Evolutionary conservation across 2,329 filamentous ascomycete genomes (phyloP).

Genomic region (Ophiocordyceps australis): DNA sequence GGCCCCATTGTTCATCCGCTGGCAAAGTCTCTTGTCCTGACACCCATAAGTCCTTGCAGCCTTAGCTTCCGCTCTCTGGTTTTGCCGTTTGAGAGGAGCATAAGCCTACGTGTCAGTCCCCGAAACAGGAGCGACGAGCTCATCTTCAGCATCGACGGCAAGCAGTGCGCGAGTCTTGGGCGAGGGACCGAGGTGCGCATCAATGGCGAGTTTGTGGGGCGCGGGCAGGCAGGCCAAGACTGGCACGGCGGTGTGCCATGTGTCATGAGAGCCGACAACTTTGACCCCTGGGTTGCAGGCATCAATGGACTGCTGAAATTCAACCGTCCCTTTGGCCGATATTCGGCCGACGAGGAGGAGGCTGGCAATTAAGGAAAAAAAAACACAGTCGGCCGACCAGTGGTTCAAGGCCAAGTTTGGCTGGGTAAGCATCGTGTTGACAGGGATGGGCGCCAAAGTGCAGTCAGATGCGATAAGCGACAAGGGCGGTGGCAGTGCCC

Average conservation of each 20-base stretch:
- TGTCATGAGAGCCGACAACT: constrained; percentile 58
- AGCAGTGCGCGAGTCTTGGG: constrained; percentile 45
- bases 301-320: constrained; percentile 90
- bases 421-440: too few species aligned
- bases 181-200: constrained; percentile 76
- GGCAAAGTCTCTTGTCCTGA: constrained; percentile 74
- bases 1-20: constrained; percentile 90
- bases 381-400: too few species aligned
- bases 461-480: too few species aligned
- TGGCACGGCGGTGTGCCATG: constrained; percentile 77
- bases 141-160: constrained; percentile 65
- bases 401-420: too few species aligned
- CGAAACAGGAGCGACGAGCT: constrained; percentile 62
- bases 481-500: too few species aligned
- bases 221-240: constrained; percentile 19
- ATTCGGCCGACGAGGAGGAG: constrained; percentile 12
- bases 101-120: constrained; percentile 65
- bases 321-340: constrained; percentile 77
- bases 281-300: constrained; percentile 94
- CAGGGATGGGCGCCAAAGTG: too few species aligned
- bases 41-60: constrained; percentile 83
- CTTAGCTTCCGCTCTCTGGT: constrained; percentile 85
- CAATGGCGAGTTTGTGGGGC: constrained; percentile 62
- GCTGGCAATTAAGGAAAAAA: too few species aligned
- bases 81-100: constrained; percentile 67